Evolutionary conservation across 306 rosid genomes (phyloP).

Genomic region (Quercus alba): DNA sequence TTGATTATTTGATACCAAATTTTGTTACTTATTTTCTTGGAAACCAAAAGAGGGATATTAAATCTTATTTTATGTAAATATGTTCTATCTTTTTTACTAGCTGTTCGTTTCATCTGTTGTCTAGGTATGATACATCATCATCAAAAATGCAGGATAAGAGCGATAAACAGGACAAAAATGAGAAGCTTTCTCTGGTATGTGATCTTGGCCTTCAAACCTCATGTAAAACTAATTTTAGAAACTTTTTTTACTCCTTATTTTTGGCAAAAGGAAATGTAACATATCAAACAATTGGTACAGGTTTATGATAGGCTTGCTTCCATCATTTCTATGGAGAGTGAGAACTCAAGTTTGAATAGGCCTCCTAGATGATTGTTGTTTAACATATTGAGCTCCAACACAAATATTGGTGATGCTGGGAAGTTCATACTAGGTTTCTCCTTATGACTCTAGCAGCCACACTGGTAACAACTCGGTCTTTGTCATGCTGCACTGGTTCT

Average conservation of each 20-base stretch:
- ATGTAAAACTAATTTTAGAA: not conserved
- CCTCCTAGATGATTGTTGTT: conserved; percentile 40
- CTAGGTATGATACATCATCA: conserved; percentile 65
- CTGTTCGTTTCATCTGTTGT: conserved; percentile 17
- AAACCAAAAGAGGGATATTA: not conserved
- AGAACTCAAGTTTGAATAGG: conserved; percentile 54
- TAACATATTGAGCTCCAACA: not conserved
- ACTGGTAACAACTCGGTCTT: not conserved
- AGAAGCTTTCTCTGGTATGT: conserved; percentile 60
- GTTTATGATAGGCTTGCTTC: conserved; percentile 74
- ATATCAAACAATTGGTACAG: conserved; percentile 31
- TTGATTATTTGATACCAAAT: not conserved
- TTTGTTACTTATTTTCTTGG: not conserved
- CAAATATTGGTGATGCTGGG: no score
- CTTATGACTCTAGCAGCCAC: not conserved
- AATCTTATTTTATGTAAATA: not conserved
- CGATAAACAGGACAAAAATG: conserved; percentile 27
- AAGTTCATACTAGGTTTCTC: not conserved
- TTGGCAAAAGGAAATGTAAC: not conserved
- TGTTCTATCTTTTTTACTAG: not conserved
- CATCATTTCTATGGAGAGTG: conserved; percentile 80
- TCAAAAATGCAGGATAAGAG: conserved; percentile 32
- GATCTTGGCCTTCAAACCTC: not conserved
- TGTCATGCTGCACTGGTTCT: not conserved
- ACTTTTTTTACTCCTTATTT: not conserved